Percentiles rank a stretch among this genome's conserved stretches.
phyloP scores from a whole-genome alignment of 768 basidiomycete species.

The Sarcomyxa edulis region DNA sequence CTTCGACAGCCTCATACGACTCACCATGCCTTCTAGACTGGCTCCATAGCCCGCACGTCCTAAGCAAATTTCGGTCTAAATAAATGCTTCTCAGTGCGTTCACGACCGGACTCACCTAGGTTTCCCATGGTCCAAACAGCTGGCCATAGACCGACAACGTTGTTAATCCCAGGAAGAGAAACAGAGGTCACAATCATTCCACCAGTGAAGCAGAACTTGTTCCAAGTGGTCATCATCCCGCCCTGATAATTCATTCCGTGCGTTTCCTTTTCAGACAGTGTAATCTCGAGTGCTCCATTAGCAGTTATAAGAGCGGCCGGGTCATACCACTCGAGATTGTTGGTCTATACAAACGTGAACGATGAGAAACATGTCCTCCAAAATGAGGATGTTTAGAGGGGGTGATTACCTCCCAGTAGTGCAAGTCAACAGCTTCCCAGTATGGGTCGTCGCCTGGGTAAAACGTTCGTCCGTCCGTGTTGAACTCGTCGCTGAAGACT shows the following conservation, averaged over 20 bases:
- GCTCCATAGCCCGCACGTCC: constrained; percentile 89
- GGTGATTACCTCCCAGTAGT: constrained; percentile 64
- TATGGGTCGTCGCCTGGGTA: constrained; percentile 88
- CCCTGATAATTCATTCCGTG: constrained; percentile 73
- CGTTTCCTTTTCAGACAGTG: constrained; percentile 56
- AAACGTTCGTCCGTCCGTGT: constrained; percentile 73
- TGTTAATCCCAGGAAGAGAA: constrained; percentile 61
- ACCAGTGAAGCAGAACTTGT: constrained; percentile 94
- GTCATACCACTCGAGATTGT: constrained; percentile 87
- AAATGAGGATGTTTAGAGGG: background rate
- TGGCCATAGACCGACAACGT: constrained; percentile 71
- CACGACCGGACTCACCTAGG: constrained; percentile 46
- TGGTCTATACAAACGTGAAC: constrained; percentile 35
- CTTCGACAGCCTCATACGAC: constrained; percentile 8
- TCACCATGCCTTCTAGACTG: constrained; percentile 71
- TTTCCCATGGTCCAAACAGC: constrained; percentile 82
- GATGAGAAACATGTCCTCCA: no score
- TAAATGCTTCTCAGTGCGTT: constrained; percentile 1
- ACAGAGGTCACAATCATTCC: constrained; percentile 71
- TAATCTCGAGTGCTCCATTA: constrained; percentile 72
- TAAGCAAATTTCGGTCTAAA: constrained; percentile 11
- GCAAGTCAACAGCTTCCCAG: constrained; percentile 80
- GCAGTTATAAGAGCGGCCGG: constrained; percentile 72
- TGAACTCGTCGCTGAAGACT: constrained; percentile 89
- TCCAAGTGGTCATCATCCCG: constrained; percentile 68